Percentiles rank a stretch among this genome's conserved stretches.
Conservation (phyloP, 2,329 filamentous ascomycete species). For the Monosporascus ibericus region DNA sequence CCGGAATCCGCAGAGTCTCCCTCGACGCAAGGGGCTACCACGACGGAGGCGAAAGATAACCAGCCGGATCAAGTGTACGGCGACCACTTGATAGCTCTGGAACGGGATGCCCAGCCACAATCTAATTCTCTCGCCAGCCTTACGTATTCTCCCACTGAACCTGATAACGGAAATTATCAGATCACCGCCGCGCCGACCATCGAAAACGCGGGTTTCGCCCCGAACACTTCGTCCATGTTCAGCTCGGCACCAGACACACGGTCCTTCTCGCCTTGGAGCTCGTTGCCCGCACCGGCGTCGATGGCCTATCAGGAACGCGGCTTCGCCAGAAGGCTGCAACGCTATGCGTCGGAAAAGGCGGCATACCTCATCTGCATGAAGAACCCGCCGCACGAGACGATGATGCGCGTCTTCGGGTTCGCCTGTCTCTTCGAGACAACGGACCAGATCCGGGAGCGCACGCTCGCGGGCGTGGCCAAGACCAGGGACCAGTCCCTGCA, state of each 20-base stretch:
- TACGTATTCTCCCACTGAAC: neutral
- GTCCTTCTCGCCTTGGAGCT: slow-evolving; percentile 26
- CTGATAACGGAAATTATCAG: slow-evolving; percentile 32
- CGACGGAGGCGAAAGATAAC: slow-evolving; percentile 1
- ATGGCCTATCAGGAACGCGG: slow-evolving; percentile 58
- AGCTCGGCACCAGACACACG: slow-evolving; percentile 19
- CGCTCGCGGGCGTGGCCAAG: slow-evolving; percentile 28
- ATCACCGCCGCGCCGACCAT: slow-evolving; percentile 44
- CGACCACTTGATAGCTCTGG: slow-evolving; percentile 10
- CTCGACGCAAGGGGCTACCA: neutral
- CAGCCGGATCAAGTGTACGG: slow-evolving; percentile 8
- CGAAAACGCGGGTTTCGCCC: slow-evolving; percentile 49
- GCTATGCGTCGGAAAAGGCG: slow-evolving; percentile 57
- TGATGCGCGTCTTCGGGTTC: slow-evolving; percentile 61
- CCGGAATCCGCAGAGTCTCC: neutral
- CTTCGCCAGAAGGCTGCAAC: slow-evolving; percentile 66
- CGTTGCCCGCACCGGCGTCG: slow-evolving; percentile 41
- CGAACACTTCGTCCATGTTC: slow-evolving; percentile 25
- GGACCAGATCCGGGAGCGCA: slow-evolving; percentile 39
- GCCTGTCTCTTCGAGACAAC: slow-evolving; percentile 55
- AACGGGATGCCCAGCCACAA: slow-evolving; percentile 2
- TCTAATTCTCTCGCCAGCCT: neutral
- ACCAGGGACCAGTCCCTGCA: slow-evolving; percentile 41
- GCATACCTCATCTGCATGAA: slow-evolving; percentile 49
- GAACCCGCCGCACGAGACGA: slow-evolving; percentile 39